phyloP scores from a whole-genome alignment of 73 alveolate species.

The Symbiodinium natans region DNA sequence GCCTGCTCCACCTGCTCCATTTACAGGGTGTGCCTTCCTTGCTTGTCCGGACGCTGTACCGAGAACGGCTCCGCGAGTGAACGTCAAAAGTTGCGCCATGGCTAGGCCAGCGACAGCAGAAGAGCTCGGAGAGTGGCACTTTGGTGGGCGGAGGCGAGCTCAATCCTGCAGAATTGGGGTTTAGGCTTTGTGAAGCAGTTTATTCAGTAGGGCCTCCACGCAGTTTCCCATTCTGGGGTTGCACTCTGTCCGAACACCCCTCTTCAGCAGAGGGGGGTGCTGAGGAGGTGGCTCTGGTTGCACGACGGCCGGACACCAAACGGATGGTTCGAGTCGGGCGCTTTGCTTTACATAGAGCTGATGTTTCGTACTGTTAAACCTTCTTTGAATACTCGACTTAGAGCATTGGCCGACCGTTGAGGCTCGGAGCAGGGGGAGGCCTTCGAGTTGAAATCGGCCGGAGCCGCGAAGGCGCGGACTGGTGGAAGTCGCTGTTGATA shows the following conservation, averaged over 20 bases:
- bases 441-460: not conserved
- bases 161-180: no score
- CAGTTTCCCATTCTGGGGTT: no score
- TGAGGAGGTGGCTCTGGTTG: not conserved
- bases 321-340: not conserved
- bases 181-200: no score
- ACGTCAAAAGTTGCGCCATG: not conserved
- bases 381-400: no score
- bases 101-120: not conserved
- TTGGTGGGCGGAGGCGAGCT: not conserved
- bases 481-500: no score
- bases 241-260: no score
- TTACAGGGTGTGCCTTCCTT: not conserved
- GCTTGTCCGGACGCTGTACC: no score
- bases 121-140: slow-evolving; percentile 4
- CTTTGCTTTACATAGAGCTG: no score
- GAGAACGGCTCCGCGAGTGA: no score
- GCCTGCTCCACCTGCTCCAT: not conserved
- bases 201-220: no score
- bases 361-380: no score
- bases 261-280: no score
- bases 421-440: not conserved
- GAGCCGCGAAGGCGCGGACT: not conserved
- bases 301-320: not conserved
- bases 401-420: not conserved